Conservation (phyloP, 2,329 filamentous ascomycete genomes). For the Tolypocladium cylindrosporum region DNA sequence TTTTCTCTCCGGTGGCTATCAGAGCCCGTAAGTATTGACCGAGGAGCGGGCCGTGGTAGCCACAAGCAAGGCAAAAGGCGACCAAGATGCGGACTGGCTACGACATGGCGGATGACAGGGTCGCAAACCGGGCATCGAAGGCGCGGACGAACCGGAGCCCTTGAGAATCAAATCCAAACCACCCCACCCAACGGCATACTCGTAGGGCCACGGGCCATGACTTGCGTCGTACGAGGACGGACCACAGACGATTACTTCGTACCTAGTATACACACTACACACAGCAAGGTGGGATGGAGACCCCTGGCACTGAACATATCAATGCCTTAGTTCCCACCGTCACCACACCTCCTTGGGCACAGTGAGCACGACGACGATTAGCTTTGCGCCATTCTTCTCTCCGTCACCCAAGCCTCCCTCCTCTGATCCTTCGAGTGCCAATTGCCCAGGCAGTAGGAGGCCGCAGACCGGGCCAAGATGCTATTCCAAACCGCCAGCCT, state of each 20-base stretch:
- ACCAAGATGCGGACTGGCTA: neutral
- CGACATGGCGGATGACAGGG: neutral
- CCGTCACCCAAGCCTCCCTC: neutral
- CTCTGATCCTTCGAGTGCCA: neutral
- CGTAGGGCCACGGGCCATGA: neutral
- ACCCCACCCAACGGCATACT: neutral
- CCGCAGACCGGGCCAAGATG: slow-evolving; percentile 4
- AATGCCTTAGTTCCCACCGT: neutral
- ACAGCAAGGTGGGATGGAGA: neutral
- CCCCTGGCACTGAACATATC: neutral
- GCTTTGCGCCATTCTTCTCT: neutral
- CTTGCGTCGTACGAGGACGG: neutral
- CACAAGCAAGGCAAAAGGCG: neutral
- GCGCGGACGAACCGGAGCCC: neutral
- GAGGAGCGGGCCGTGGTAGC: neutral
- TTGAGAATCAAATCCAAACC: neutral
- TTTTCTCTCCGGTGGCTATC: neutral
- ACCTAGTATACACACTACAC: neutral
- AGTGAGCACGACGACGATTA: no score
- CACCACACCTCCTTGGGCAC: neutral
- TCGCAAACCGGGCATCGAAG: neutral
- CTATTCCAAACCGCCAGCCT: slow-evolving; percentile 8
- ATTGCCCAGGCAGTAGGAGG: neutral
- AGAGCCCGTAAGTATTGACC: neutral
- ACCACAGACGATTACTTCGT: no score